Conservation (phyloP, 1,284 basidiomycete genomes). For the Amylostereum chailletii region DNA sequence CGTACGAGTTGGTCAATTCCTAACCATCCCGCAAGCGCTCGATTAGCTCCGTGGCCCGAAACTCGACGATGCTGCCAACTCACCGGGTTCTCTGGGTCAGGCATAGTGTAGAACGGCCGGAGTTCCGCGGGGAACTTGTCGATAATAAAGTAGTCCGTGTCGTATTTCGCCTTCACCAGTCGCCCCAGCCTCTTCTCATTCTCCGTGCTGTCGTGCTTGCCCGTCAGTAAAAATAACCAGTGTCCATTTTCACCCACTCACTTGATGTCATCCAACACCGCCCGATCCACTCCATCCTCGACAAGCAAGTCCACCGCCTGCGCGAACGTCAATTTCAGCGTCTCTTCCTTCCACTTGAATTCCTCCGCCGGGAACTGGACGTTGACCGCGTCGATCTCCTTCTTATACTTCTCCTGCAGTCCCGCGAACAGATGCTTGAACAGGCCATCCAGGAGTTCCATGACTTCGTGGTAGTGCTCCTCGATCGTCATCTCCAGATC, state of each 20-base stretch:
- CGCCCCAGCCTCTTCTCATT: slow-evolving; percentile 90
- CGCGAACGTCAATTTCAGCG: slow-evolving; percentile 75
- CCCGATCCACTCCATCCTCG: slow-evolving; percentile 72
- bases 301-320: slow-evolving; percentile 86
- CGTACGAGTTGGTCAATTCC: slow-evolving; percentile 95
- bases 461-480: slow-evolving; percentile 96
- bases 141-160: slow-evolving; percentile 96
- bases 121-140: slow-evolving; percentile 94
- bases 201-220: slow-evolving; percentile 52
- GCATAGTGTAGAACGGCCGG: slow-evolving; percentile 98
- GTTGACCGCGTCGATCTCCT: slow-evolving; percentile 76
- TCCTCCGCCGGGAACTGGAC: slow-evolving; percentile 89
- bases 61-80: slow-evolving; percentile 17
- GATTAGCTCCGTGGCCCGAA: too few relatives aligned
- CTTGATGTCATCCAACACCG: slow-evolving; percentile 82
- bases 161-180: slow-evolving; percentile 86
- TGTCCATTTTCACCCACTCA: slow-evolving; percentile 25
- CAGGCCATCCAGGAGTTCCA: slow-evolving; percentile 81
- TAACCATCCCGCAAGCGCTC: slow-evolving; percentile 18
- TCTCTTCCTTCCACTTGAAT: slow-evolving; percentile 83
- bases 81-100: slow-evolving; percentile 82
- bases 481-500: slow-evolving; percentile 99
- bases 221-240: not conserved
- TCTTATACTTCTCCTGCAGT: slow-evolving; percentile 67
- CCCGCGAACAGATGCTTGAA: slow-evolving; percentile 81